Evolutionary conservation across 2,329 filamentous ascomycete genomes (phyloP).

Genomic region (Cercospora citrullina): DNA sequence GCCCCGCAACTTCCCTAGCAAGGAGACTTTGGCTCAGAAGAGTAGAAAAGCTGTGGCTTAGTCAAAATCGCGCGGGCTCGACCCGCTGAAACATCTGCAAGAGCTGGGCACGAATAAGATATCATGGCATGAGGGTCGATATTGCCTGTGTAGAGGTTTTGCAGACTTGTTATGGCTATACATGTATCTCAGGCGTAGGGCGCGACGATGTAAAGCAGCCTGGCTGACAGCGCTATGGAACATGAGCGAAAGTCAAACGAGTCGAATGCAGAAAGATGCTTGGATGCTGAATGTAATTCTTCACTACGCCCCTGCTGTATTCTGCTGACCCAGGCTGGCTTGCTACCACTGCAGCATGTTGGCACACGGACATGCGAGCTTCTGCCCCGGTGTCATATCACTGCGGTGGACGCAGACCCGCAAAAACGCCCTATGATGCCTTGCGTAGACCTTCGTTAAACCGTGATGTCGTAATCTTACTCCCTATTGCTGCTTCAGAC

Average conservation of each 20-base stretch:
- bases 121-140: not conserved
- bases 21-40: not conserved
- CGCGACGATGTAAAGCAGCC: not conserved
- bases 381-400: not conserved
- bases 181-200: not conserved
- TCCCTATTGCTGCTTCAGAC: conserved; percentile 20
- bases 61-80: not conserved
- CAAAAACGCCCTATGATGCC: conserved; percentile 2
- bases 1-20: not conserved
- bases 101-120: not conserved
- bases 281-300: not conserved
- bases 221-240: not conserved
- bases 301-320: not conserved
- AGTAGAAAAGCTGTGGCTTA: not conserved
- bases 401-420: not conserved
- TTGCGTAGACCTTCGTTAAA: conserved; percentile 5
- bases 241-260: not conserved
- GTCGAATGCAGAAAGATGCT: not conserved
- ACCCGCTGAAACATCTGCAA: not conserved
- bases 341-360: not conserved
- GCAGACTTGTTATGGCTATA: not conserved
- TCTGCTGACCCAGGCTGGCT: not conserved
- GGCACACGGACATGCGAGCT: not conserved
- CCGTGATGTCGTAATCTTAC: not conserved
- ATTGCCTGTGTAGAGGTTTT: not conserved